phyloP scores from a whole-genome alignment of 306 rosid species.

The Quercus bicolor region DNA sequence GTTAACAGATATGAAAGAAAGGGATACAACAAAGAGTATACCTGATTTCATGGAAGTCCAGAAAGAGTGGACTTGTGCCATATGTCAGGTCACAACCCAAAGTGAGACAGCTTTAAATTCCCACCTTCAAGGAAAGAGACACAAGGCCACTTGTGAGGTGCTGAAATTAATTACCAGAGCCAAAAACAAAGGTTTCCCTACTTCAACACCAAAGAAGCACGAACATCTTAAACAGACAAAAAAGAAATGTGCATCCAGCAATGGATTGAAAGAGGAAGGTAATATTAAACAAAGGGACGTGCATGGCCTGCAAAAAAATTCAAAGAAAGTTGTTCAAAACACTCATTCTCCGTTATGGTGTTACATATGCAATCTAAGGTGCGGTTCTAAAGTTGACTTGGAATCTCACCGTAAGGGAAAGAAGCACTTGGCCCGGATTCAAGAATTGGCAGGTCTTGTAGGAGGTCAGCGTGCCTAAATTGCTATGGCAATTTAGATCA shows the following conservation, averaged over 20 bases:
- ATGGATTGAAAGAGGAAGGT: not conserved
- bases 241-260: not conserved
- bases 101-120: not conserved
- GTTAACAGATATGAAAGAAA: not conserved
- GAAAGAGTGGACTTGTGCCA: constrained; percentile 13
- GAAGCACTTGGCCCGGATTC: not conserved
- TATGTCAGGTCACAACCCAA: constrained; percentile 10
- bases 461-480: too few relatives aligned
- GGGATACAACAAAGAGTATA: not conserved
- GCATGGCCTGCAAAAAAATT: not conserved
- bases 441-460: too few relatives aligned
- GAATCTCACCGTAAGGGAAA: not conserved
- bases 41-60: not conserved
- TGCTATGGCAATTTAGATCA: too few relatives aligned
- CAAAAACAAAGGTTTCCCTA: not conserved
- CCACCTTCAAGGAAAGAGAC: not conserved
- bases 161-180: not conserved
- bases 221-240: not conserved
- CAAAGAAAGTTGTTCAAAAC: not conserved
- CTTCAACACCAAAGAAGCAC: not conserved
- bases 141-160: constrained; percentile 10
- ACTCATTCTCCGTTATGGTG: not conserved
- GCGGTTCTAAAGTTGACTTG: constrained; percentile 3
- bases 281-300: not conserved
- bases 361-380: not conserved